Evolutionary conservation across 2,329 filamentous ascomycete genomes (phyloP).

Genomic region (Arthroderma sp.): DNA sequence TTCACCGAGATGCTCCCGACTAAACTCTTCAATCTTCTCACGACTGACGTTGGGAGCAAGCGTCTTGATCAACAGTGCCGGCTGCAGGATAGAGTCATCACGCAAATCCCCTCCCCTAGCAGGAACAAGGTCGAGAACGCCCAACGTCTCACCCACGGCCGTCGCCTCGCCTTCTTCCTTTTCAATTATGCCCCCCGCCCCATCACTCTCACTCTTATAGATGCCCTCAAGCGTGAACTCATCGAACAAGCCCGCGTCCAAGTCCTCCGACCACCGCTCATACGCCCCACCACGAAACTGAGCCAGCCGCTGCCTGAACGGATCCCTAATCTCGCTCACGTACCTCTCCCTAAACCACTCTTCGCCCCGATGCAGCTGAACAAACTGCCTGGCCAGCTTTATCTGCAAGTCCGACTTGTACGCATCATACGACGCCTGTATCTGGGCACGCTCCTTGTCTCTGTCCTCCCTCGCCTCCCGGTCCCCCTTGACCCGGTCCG

Average conservation of each 20-base stretch:
- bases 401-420: slow-evolving; percentile 56
- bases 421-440: slow-evolving; percentile 52
- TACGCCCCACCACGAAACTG: slow-evolving; percentile 70
- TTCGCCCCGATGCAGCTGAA: slow-evolving; percentile 82
- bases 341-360: slow-evolving; percentile 98
- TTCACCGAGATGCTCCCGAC: slow-evolving; percentile 85
- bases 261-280: slow-evolving; percentile 76
- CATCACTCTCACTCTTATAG: slow-evolving; percentile 84
- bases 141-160: slow-evolving; percentile 80
- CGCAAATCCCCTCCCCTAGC: slow-evolving; percentile 72
- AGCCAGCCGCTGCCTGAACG: slow-evolving; percentile 61
- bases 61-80: slow-evolving; percentile 93
- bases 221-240: slow-evolving; percentile 90
- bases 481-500: slow-evolving; percentile 48
- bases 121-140: slow-evolving; percentile 81
- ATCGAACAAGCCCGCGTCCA: slow-evolving; percentile 77
- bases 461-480: slow-evolving; percentile 51
- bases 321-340: slow-evolving; percentile 65
- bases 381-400: slow-evolving; percentile 76
- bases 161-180: slow-evolving; percentile 94
- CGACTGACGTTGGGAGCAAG: slow-evolving; percentile 93
- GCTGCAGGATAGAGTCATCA: slow-evolving; percentile 77
- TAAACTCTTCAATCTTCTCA: slow-evolving; percentile 84
- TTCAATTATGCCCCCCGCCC: slow-evolving; percentile 70
- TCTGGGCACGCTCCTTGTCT: slow-evolving; percentile 50